Evolutionary conservation across 1,284 basidiomycete species (phyloP), one percentile per base, ranked within the genome.

Genomic region (Cystobasidium sp.): DNA sequence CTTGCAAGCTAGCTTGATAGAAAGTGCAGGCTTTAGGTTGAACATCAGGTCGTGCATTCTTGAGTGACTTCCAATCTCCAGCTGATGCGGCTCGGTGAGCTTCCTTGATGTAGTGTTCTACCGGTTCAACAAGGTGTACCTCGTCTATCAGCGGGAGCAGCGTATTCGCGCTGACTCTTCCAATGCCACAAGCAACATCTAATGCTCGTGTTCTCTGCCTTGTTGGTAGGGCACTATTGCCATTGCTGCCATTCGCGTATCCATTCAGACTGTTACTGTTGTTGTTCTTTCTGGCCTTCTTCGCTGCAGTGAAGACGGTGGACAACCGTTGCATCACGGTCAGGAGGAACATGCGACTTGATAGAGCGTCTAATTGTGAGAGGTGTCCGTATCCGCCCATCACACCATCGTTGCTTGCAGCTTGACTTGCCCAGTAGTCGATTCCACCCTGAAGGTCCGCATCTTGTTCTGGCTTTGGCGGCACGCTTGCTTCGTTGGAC

Each of bases 181-280:
- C 94, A 63, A 97, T 90, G 2, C 94, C 94, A 18, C 93, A 81
- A 31, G 86, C 94, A 67, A 94, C 92, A 79, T 97, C 95, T 16
- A 97, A 86, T 0, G 91, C 93, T 46, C 92, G 88, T 46, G 85
- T 87, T 65, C 90, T 84, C 20, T 55, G 59, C 22, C 53, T 49
- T 22, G 62, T 43, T 24, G 51, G 16, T 67, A 41, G 4, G 1
- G 20, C 47, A 14, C 3, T 2, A 22, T 4, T 18, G 1, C 55
- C 14, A 18, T 56, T 3, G n/a, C 55, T 18, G 55, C 14, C 16
- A 24, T 7, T 3, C 24, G 12, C 18, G 24, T 46, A 8, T 8
- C 31, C 39, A 31, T 20, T 39, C 18, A 46, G 41, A 49, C 61
- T 52, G n/a, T 5, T 31, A 49, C 39, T 46, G 49, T 43, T 18